Evolutionary conservation across 371 early-diverging fungal species (phyloP).

Genomic region (Saksenaea oblongispora): DNA sequence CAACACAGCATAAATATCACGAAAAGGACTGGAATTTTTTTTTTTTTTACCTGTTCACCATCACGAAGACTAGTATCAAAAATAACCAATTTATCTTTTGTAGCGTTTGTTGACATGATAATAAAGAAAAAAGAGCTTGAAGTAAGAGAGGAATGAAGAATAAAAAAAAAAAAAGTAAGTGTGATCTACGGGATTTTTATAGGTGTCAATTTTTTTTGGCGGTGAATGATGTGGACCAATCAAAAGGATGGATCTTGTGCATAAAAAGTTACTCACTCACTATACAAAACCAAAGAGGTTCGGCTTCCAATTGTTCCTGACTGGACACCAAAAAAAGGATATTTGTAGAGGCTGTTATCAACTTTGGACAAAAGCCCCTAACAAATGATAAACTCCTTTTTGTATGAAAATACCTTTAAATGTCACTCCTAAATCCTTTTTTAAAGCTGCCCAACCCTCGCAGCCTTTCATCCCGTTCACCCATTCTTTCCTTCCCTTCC

Average conservation of each 20-base stretch:
- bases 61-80: slow-evolving; percentile 96
- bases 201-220: neutral
- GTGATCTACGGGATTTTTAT: too few species aligned
- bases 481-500: neutral
- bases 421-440: neutral
- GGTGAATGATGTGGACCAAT: neutral
- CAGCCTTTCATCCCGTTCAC: neutral
- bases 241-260: neutral
- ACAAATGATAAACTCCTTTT: neutral
- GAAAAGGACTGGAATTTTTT: neutral
- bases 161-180: slow-evolving; percentile 1
- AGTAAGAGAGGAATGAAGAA: neutral
- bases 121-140: neutral
- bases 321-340: neutral
- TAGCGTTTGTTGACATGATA: slow-evolving; percentile 2
- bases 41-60: slow-evolving; percentile 88
- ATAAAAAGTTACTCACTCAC: neutral
- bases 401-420: neutral
- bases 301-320: neutral
- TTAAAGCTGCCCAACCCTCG: neutral
- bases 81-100: slow-evolving; percentile 81
- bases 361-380: neutral
- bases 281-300: neutral
- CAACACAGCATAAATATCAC: neutral
- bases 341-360: neutral